phyloP scores from a whole-genome alignment of 2,329 filamentous ascomycete genomes.

The Diaporthe helianthi region DNA sequence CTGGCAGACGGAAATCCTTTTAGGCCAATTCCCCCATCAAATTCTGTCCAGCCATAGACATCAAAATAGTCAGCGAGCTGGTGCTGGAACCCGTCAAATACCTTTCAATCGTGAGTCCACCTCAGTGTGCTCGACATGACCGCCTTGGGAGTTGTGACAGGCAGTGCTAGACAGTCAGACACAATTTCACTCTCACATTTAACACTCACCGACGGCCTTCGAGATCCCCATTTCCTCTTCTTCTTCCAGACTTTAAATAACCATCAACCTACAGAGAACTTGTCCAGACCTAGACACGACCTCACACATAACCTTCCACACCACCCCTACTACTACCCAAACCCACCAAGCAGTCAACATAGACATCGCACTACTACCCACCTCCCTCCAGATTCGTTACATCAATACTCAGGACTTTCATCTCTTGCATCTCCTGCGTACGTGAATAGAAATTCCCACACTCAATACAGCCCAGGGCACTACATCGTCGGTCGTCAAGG shows the following conservation, averaged over 20 bases:
- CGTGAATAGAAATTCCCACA: neutral
- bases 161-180: neutral
- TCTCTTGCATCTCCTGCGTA: neutral
- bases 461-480: neutral
- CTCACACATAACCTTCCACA: neutral
- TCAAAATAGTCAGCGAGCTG: neutral
- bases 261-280: neutral
- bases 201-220: neutral
- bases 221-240: neutral
- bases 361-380: neutral
- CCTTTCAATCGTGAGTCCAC: slow-evolving; percentile 17
- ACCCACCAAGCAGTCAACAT: neutral
- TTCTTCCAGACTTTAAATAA: neutral
- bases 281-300: neutral
- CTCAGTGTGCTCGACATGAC: neutral
- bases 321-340: neutral
- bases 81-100: neutral
- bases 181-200: neutral
- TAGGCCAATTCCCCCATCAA: slow-evolving; percentile 37
- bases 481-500: neutral
- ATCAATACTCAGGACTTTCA: neutral
- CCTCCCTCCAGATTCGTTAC: neutral
- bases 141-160: neutral
- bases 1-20: slow-evolving; percentile 44
- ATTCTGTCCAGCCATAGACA: slow-evolving; percentile 16